Conservation (phyloP, 768 basidiomycete genomes). For the Lactifluus hygrophoroides region DNA sequence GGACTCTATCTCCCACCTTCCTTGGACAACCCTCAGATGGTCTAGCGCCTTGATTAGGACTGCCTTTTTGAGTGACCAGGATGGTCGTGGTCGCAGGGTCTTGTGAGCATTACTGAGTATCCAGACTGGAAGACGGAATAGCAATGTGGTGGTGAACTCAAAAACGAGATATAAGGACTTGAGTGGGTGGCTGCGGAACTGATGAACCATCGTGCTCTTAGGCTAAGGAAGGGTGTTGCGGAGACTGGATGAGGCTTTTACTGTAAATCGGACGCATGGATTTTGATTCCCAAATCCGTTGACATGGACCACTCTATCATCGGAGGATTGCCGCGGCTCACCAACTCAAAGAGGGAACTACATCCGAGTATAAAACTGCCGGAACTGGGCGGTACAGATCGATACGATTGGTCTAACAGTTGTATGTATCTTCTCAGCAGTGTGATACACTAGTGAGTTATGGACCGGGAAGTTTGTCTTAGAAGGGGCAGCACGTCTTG, state of each 20-base stretch:
- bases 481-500: too few relatives aligned
- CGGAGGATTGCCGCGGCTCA: too few relatives aligned
- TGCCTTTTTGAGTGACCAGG: slow-evolving; percentile 7
- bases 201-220: slow-evolving; percentile 14
- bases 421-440: too few relatives aligned
- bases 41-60: not conserved
- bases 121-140: slow-evolving; percentile 15
- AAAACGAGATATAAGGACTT: slow-evolving; percentile 11
- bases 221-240: not conserved
- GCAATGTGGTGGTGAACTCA: slow-evolving; percentile 1
- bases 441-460: too few relatives aligned
- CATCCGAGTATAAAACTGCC: too few relatives aligned
- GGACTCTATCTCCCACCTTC: not conserved
- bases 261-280: not conserved
- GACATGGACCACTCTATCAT: too few relatives aligned
- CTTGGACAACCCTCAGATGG: not conserved
- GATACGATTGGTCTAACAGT: too few relatives aligned
- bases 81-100: slow-evolving; percentile 3
- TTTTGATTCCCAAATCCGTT: not conserved
- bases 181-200: slow-evolving; percentile 10
- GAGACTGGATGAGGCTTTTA: not conserved
- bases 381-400: too few relatives aligned
- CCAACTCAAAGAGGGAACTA: too few relatives aligned
- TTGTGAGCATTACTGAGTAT: not conserved
- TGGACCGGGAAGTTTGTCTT: too few relatives aligned